Conservation (phyloP, 1,139 yeast genomes). For the Suhomyces coccinellae region DNA sequence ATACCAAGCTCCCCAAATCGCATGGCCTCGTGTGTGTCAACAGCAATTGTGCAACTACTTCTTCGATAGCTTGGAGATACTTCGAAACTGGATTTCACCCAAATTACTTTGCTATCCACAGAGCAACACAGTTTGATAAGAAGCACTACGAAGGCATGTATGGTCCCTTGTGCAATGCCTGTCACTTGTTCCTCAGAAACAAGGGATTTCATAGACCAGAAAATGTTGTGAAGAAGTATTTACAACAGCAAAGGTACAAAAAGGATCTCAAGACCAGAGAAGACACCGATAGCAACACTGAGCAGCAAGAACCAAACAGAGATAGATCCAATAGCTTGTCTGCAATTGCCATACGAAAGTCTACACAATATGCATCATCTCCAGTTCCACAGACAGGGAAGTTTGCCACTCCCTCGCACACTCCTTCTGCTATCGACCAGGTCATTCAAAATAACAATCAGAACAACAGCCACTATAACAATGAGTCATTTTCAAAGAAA, state of each 20-base stretch:
- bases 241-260: conserved; percentile 48
- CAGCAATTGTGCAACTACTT: conserved; percentile 43
- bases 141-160: conserved; percentile 50
- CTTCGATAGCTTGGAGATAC: conserved; percentile 49
- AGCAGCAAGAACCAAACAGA: conserved; percentile 6
- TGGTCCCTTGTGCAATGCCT: conserved; percentile 54
- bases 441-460: conserved; percentile 31
- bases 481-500: conserved; percentile 13
- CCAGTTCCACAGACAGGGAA: conserved; percentile 27
- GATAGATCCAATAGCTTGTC: conserved; percentile 18
- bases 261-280: conserved; percentile 34
- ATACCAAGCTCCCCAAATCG: conserved; percentile 37
- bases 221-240: conserved; percentile 48
- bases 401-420: conserved; percentile 45
- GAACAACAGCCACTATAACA: conserved; percentile 9
- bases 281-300: conserved; percentile 9
- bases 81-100: conserved; percentile 46
- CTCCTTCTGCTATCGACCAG: conserved; percentile 47
- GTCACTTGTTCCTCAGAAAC: conserved; percentile 47
- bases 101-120: conserved; percentile 39
- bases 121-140: conserved; percentile 43
- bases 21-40: conserved; percentile 48
- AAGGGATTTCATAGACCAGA: conserved; percentile 56
- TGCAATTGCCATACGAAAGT: conserved; percentile 21
- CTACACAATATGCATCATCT: conserved; percentile 28